phyloP scores from a whole-genome alignment of 108 stramenopile species.

The Skeletonema tropicum region DNA sequence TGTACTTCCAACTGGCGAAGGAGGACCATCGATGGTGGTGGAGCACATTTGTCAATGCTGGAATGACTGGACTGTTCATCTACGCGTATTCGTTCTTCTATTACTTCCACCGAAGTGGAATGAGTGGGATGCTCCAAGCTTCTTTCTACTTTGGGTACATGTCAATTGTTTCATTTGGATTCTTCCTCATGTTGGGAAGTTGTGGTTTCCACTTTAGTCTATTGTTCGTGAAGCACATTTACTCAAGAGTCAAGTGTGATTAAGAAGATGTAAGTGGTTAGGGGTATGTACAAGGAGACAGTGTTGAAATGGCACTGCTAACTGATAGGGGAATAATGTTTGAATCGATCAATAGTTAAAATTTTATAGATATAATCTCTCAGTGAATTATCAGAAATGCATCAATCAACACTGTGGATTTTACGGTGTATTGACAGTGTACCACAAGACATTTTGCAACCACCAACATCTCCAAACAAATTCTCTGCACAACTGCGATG shows the following conservation, averaged over 20 bases:
- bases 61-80: slow-evolving; percentile 96
- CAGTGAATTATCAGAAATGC: too few species aligned
- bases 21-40: slow-evolving; percentile 99
- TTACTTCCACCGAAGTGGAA: slow-evolving; percentile 93
- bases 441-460: too few species aligned
- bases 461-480: too few species aligned
- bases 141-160: slow-evolving; percentile 99
- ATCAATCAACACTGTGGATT: too few species aligned
- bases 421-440: too few species aligned
- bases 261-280: slow-evolving; percentile 43
- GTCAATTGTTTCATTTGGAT: slow-evolving; percentile 92
- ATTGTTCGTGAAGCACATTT: slow-evolving; percentile 94
- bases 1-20: slow-evolving; percentile 97
- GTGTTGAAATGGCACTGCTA: neutral
- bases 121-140: slow-evolving; percentile 93
- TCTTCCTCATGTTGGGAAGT: slow-evolving; percentile 96
- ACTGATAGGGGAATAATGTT: neutral
- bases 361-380: slow-evolving; percentile 1
- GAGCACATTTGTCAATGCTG: slow-evolving; percentile 93
- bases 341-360: neutral
- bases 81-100: slow-evolving; percentile 96
- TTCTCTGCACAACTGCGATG: too few species aligned
- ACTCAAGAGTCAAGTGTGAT: slow-evolving; percentile 93
- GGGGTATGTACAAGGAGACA: neutral
- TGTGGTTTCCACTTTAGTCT: slow-evolving; percentile 94